Evolutionary conservation across 2,329 filamentous ascomycete genomes (phyloP), one percentile per base, ranked within the genome.

Genomic region (Alternaria alternata): DNA sequence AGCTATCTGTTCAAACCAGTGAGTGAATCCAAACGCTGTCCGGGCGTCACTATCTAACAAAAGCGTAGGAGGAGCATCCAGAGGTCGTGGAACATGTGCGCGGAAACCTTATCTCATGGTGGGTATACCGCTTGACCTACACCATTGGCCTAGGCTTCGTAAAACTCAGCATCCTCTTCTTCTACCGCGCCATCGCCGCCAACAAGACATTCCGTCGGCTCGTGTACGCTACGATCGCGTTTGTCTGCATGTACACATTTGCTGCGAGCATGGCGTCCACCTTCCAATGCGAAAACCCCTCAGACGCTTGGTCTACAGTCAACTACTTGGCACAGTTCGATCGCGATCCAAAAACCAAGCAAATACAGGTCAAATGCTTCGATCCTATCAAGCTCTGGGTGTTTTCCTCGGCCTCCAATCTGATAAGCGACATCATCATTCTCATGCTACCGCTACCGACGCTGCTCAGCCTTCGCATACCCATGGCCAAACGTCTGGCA

Each of bases 401-500:
- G 2, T 67, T 73, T 48, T 82, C 81, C 0, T 81, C 70, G 2
- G 75, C 75, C 7, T 67, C 81, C 56, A 82, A 80, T 44, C 76
- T 82, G 51, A 65, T 76, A 48, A 81, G 76, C 55, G 81, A 83
- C 56, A 69, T 81, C 9, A 61, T 81, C 18, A 81, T 84, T 55
- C 76, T 83, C 6, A 58, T 80, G 6, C 67, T 83, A 3, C 82
- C 82, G 0, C 78, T 84, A 16, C 81, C 82, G 0, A 77, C 83
- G 46, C 75, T 84, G 28, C 72, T 79, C 0, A 76, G 76, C 3
- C 78, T 86, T 3, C 78, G 83, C 56, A 83, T 86, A 7, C 82
- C 84, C 0, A 71, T 69, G 4, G 77, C 77, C 3, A 83, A 86
- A 56, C 85, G 86, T 54, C 70, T 84, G 14, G 85, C 84, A 0